phyloP scores from a whole-genome alignment of 2,329 filamentous ascomycete genomes.

The Pezicula neosporulosa region DNA sequence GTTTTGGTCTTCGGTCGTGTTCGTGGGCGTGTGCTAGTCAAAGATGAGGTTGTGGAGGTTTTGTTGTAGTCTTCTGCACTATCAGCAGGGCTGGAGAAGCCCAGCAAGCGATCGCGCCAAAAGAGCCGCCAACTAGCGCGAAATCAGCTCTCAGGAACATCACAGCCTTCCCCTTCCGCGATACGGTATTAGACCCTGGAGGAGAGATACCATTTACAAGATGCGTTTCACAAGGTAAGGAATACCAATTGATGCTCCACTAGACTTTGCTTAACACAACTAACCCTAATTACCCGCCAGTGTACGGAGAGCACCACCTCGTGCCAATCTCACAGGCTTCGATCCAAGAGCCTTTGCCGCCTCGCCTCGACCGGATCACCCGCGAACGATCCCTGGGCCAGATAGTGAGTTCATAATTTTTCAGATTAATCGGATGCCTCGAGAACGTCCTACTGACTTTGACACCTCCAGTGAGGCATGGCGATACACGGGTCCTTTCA shows the following conservation, averaged over 20 bases:
- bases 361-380: constrained; percentile 60
- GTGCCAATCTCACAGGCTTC: constrained; percentile 86
- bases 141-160: not conserved
- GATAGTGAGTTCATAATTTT: constrained; percentile 45
- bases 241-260: constrained; percentile 4
- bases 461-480: constrained; percentile 90
- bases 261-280: not conserved
- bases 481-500: constrained; percentile 89
- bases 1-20: not conserved
- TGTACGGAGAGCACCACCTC: constrained; percentile 29
- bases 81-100: not conserved
- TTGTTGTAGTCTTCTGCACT: not conserved
- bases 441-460: constrained; percentile 8
- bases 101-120: not conserved
- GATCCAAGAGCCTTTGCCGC: constrained; percentile 77
- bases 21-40: not conserved
- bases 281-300: constrained; percentile 18
- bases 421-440: not conserved
- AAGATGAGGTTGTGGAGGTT: constrained; percentile 1
- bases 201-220: constrained; percentile 13
- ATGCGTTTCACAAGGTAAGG: constrained; percentile 29
- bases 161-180: constrained; percentile 1
- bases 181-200: constrained; percentile 11
- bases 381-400: constrained; percentile 63
- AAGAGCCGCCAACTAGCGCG: not conserved